These are phyloP conservation scores for Hemileia vastatrix DNA, from an alignment of 1,284 basidiomycete species.

Conservation along the genomic window DNA sequence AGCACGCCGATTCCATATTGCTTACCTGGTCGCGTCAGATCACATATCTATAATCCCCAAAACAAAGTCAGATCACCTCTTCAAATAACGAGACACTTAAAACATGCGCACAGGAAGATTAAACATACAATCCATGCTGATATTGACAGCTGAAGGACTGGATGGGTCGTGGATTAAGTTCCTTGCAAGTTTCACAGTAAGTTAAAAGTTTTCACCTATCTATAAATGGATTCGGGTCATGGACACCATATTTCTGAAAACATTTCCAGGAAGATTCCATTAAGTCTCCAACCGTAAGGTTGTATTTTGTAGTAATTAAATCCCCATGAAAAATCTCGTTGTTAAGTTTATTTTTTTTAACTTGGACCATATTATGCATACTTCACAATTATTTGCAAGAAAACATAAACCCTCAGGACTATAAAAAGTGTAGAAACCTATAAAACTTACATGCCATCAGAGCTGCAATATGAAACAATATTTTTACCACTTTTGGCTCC, in stretches of 20 bases:
- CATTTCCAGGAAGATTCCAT: conserved; percentile 18
- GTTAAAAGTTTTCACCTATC: conserved; percentile 1
- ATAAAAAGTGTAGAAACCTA: neutral
- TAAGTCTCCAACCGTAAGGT: conserved; percentile 6
- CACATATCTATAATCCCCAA: too few relatives aligned
- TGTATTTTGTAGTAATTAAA: conserved; percentile 3
- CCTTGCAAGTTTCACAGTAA: neutral
- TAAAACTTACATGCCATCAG: conserved; percentile 18
- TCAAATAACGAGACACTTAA: too few relatives aligned
- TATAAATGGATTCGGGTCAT: conserved; percentile 11
- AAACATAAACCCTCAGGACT: neutral
- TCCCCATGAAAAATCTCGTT: conserved; percentile 14
- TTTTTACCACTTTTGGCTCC: conserved; percentile 14
- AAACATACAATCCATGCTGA: conserved; percentile 19
- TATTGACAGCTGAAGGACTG: neutral
- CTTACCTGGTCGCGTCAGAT: conserved; percentile 15
- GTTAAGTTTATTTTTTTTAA: conserved; percentile 10
- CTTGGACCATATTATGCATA: conserved; percentile 22
- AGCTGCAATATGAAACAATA: conserved; percentile 21
- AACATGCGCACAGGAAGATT: too few relatives aligned
- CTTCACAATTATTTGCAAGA: neutral
- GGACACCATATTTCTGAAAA: conserved; percentile 9
- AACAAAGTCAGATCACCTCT: too few relatives aligned
- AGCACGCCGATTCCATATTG: too few relatives aligned
- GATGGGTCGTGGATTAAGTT: neutral